Evolutionary conservation across 2,329 filamentous ascomycete genomes (phyloP), one percentile per base, ranked within the genome.

Genomic region (Ophiostoma perfectum): DNA sequence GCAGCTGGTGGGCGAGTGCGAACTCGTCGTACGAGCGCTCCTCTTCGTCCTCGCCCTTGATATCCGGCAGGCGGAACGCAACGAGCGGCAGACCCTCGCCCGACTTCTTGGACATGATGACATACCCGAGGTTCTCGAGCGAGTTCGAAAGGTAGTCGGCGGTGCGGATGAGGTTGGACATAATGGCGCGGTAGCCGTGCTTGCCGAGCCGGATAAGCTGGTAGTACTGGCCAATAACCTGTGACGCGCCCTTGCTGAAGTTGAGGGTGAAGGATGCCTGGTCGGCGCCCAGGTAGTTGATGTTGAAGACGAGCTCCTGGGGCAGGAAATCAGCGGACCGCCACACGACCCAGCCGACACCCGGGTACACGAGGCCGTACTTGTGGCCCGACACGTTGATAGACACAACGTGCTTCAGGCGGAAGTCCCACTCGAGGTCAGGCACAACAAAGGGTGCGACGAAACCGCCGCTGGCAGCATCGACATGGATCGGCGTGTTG

Each of bases 381-480:
- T 97, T 97, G 83, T 97, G 94, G 18, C 94, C 94, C 0, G 92
- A 96, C 16, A 92, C 90, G 75, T 97, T 97, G 81, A 98, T 97
- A 1, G 91, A 95, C 39, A 96, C 90, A 3, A 97, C 94, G 78
- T 90, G 92, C 75, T 91, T 86, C 42, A 95, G 86, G 71, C 92
- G 86, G 82, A 98, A 98, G 76, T 98, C 94, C 94, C 94, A 98
- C 72, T 90, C 83, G 1, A 97, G 81, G 39, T 90, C 86, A 0
- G 93, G 93, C 67, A 90, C 86, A 65, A 96, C 90, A 76, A 98
- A 98, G 0, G 94, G 94, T 2, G 90, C 92, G 2, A 97, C 94
- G 73, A 98, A 97, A 4, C 93, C 93, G 74, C 94, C 94, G 68
- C 88, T 92, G 12, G 93, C 94, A 42, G 93, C 93, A 75, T 98